Percentiles rank a stretch among this genome's conserved stretches.
Conservation (phyloP, 108 stramenopile genomes). For the Craspedostauros australis region DNA sequence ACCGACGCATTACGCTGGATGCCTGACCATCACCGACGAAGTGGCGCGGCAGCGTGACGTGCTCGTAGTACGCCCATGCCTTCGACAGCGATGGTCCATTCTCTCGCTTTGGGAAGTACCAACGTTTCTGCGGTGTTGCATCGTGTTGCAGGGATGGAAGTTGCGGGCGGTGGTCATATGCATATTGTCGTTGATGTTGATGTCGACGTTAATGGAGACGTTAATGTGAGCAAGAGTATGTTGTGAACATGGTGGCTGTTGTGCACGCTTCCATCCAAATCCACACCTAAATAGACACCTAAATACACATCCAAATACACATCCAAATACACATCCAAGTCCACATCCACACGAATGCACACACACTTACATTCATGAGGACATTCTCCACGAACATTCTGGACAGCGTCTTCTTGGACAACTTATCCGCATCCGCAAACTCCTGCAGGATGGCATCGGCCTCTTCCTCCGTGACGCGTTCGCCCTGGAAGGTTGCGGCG, state of each 20-base stretch:
- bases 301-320: not conserved
- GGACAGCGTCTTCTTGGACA: conserved; percentile 41
- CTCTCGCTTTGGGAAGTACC: conserved; percentile 56
- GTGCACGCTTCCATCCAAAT: too few relatives aligned
- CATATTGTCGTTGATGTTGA: too few relatives aligned
- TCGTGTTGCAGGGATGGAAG: too few relatives aligned
- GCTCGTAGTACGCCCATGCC: conserved; percentile 69
- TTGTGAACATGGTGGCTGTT: too few relatives aligned
- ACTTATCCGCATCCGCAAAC: conserved; percentile 26
- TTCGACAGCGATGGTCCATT: conserved; percentile 35
- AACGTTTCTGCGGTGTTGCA: conserved; percentile 5
- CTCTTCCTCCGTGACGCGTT: conserved; percentile 16
- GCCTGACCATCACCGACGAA: conserved; percentile 18
- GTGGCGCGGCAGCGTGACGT: conserved; percentile 62
- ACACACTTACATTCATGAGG: conserved; percentile 22
- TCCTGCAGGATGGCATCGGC: conserved; percentile 17
- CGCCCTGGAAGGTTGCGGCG: not conserved
- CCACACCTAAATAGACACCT: too few relatives aligned
- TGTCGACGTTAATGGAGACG: too few relatives aligned
- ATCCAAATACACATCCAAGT: not conserved
- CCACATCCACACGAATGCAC: not conserved
- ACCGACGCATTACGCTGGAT: conserved; percentile 27
- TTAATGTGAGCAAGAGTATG: too few relatives aligned
- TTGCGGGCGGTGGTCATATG: too few relatives aligned
- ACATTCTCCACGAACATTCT: conserved; percentile 46